A percentile compares a stretch with the other conserved stretches of the same genome.
phyloP scores from a whole-genome alignment of 2,329 filamentous ascomycete genomes.

The Trichoderma oligosporum region DNA sequence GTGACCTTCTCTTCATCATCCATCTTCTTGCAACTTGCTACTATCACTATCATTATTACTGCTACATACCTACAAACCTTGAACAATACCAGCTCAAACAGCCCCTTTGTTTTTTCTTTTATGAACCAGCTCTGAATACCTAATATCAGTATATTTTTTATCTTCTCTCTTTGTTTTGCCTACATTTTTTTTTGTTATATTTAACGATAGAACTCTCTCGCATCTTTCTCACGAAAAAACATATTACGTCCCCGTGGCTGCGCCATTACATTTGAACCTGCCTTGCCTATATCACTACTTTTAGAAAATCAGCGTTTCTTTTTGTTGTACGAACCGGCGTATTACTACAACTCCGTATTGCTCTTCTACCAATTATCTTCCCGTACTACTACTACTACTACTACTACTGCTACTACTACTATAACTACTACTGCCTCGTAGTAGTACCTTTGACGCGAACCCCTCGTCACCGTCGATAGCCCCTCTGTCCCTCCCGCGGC shows the following conservation, averaged over 20 bases:
- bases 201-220: constrained; percentile 14
- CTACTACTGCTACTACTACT: not conserved
- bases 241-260: constrained; percentile 16
- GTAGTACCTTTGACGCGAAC: constrained; percentile 16
- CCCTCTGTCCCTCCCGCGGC: constrained; percentile 15
- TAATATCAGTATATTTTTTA: not conserved
- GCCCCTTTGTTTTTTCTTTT: constrained; percentile 10
- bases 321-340: constrained; percentile 16
- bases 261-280: not conserved
- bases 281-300: constrained; percentile 1
- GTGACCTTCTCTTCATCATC: constrained; percentile 14
- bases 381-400: not conserved
- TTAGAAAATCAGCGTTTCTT: constrained; percentile 3
- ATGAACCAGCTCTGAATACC: constrained; percentile 9
- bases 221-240: constrained; percentile 15
- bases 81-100: constrained; percentile 16
- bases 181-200: constrained; percentile 13
- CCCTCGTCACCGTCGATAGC: constrained; percentile 19
- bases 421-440: not conserved
- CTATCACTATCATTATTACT: not conserved
- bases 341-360: constrained; percentile 9
- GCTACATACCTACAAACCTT: constrained; percentile 2
- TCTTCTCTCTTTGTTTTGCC: constrained; percentile 4
- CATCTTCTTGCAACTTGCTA: constrained; percentile 11
- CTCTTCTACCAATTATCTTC: not conserved